Evolutionary conservation across 768 basidiomycete species (phyloP), one percentile per base, ranked within the genome.

Genomic region (Russula emetica): DNA sequence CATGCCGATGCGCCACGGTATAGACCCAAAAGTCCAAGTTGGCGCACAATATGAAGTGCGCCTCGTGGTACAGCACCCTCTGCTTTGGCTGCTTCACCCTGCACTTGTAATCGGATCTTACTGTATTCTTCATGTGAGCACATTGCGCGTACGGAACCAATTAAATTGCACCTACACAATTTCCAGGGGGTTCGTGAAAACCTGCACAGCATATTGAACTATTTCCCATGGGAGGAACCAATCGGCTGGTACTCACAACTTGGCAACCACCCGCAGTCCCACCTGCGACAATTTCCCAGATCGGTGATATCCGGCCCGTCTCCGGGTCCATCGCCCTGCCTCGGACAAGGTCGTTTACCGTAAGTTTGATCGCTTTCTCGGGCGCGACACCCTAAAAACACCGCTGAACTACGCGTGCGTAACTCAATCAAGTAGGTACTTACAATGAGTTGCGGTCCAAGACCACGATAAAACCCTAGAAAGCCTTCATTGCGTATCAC

Each of bases 281-380:
- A 77, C 97, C 97, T 38, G 96, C 96, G 6, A 91, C 63, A 20
- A 98, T 69, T 76, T 99, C 97, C 91, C 92, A 94, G n/a, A 70
- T 70, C n/a, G 97, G 72, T 62, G 87, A 84, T 74, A 99, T 99
- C 60, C 93, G 83, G 14, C 97, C 97, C 11, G 97, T 99, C 74
- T 96, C 94, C 26, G 94, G 92, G 75, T 99, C 94, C 76, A 85
- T 96, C 11, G 87, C 86, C 56, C 84, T 83, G 28, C 83, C 80
- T 38, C 97, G 86, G 26, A 99, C 80, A 60, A 96, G 76, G 72
- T 97, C 96, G 77, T 98, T 98, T 54, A 99, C 89, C 2, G 97
- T 97, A 65, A 99, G 77, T 74, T 99, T 99, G 76, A 99, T 97
- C 13, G 97, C 97, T 78, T 97, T 97, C 75, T 97, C 94, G 13